phyloP scores from a whole-genome alignment of 495 filamentous ascomycete genomes.

The Penicillium dipodomyicola region DNA sequence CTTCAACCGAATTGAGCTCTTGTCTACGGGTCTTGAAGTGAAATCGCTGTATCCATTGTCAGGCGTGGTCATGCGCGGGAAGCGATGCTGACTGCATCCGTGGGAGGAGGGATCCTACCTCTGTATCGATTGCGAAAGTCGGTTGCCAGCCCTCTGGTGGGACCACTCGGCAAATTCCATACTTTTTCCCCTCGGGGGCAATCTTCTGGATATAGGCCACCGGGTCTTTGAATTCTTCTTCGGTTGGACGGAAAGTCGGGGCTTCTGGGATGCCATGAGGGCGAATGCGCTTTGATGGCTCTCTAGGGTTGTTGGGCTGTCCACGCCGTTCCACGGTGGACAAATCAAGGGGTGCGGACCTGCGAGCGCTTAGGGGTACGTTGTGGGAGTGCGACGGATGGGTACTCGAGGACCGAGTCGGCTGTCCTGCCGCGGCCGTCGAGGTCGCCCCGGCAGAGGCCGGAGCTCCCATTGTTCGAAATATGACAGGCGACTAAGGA shows the following conservation, averaged over 20 bases:
- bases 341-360: constrained; percentile 74
- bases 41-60: constrained; percentile 63
- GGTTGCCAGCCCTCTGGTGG: constrained; percentile 94
- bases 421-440: constrained; percentile 38
- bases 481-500: neutral
- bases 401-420: constrained; percentile 44
- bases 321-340: constrained; percentile 89
- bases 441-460: constrained; percentile 47
- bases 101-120: constrained; percentile 57
- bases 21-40: constrained; percentile 96
- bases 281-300: constrained; percentile 70
- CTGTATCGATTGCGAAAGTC: constrained; percentile 91
- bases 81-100: neutral
- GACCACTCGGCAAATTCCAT: constrained; percentile 91
- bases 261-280: constrained; percentile 86
- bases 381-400: constrained; percentile 52
- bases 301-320: constrained; percentile 68
- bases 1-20: constrained; percentile 97
- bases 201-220: constrained; percentile 91
- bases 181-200: constrained; percentile 74
- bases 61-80: constrained; percentile 1
- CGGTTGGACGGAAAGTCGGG: constrained; percentile 84
- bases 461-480: constrained; percentile 51
- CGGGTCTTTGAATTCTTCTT: constrained; percentile 93
- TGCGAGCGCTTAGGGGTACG: constrained; percentile 66